Evolutionary conservation across 805 yeast genomes (phyloP).

Genomic region (Candida ascalaphidarum): DNA sequence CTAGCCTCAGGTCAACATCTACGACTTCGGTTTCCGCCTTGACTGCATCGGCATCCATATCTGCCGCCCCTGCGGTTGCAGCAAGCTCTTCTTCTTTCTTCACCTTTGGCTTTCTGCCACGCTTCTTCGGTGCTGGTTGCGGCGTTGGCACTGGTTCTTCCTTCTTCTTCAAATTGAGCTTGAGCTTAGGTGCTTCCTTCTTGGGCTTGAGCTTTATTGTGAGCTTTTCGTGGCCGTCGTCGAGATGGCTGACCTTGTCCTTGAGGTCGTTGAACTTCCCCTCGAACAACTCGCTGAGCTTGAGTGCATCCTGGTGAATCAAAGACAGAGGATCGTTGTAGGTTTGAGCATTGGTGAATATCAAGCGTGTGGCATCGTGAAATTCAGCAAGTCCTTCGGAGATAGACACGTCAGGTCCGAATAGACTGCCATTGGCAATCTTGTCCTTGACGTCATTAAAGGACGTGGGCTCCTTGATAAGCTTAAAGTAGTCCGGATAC

Average conservation of each 20-base stretch:
- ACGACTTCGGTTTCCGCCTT: too few species aligned
- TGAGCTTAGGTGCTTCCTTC: conserved; percentile 15
- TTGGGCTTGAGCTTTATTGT: conserved; percentile 17
- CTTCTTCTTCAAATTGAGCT: conserved; percentile 18
- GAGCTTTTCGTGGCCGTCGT: conserved; percentile 6
- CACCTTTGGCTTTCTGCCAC: conserved; percentile 8
- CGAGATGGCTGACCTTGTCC: too few species aligned
- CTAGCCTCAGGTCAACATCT: too few species aligned
- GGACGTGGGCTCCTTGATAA: conserved; percentile 69
- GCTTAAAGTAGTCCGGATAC: conserved; percentile 74
- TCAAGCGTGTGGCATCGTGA: conserved; percentile 46
- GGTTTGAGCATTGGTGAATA: conserved; percentile 70
- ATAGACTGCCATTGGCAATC: conserved; percentile 41
- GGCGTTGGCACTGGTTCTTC: conserved; percentile 8
- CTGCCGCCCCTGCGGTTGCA: too few species aligned
- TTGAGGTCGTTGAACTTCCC: conserved; percentile 25
- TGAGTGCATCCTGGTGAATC: conserved; percentile 63
- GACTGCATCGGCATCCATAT: too few species aligned
- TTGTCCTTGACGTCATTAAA: conserved; percentile 49
- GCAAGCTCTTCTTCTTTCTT: conserved; percentile 10
- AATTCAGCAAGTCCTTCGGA: conserved; percentile 50
- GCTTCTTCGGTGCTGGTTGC: conserved; percentile 8
- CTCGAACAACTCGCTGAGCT: conserved; percentile 46
- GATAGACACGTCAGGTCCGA: conserved; percentile 11
- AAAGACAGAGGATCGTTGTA: conserved; percentile 71